Base-by-base conservation (phyloP, 2,329 filamentous ascomycete genomes). In the Arthrobotrys entomopaga region DNA sequence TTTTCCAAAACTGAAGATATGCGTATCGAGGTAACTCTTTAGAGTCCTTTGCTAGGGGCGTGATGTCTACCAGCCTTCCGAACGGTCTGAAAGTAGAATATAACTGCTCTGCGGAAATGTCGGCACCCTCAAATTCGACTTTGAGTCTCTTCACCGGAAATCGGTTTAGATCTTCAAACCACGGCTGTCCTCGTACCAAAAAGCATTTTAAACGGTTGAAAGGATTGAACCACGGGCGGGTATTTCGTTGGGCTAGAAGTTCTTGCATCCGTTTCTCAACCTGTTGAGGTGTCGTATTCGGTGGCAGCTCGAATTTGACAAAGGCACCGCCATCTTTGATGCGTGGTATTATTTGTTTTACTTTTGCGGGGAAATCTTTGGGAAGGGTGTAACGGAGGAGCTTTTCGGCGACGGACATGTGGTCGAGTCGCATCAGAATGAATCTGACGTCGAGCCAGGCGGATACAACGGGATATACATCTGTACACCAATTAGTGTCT, bases 311-410 rank as follows among this genome's bases (percentile, higher is more conserved):
- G 80, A 96, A 93, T 81, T 96, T 97, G 81, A 98, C 89, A 80
- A 96, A 98, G 0, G 92, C 92, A 11, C 95, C 95, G 15, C 95
- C 95, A 80, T 99, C 95, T 79, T 96, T 93, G 26, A 96, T 84
- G 2, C 93, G 87, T 0, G 93, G 93, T 16, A 97, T 81, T 15
- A 97, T 89, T 79, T 96, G 90, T 2, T 89, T 91, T 53, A 97
- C 87, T 69, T 89, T 88, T 54, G 96, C 24, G 13, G 66, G 71
- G 42, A 66, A 69, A 13, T 75, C 63, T 15, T 57, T 60, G 84
- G 81, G 0, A 90, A 90, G 22, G 92, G 87, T 0, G 89, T 90
- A 63, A 52, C 83, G 83, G 46, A 87, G 83, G 0, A 87, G 85
- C 65, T 87, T 84, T 29, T 77, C 70, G 52, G 77, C 83, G n/a